These are phyloP conservation scores for Sphaerulina musiva DNA, from an alignment of 2,329 filamentous ascomycete species.

Conservation along the genomic window DNA sequence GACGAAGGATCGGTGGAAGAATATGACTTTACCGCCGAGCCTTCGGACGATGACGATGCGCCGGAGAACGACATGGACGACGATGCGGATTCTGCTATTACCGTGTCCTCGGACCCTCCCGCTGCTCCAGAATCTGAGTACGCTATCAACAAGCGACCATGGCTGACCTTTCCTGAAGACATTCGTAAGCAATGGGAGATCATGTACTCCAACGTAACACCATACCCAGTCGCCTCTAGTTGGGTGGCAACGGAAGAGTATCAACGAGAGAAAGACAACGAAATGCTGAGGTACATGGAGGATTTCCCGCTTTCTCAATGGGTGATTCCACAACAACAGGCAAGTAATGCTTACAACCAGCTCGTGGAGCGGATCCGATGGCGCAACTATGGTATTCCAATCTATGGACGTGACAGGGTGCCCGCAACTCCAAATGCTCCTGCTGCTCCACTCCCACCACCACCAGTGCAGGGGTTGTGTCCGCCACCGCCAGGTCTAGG, in stretches of 20 bases:
- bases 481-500: background rate
- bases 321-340: slow-evolving; percentile 24
- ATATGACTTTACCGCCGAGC: slow-evolving; percentile 12
- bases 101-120: slow-evolving; percentile 19
- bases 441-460: background rate
- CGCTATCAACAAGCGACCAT: slow-evolving; percentile 19
- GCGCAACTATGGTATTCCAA: slow-evolving; percentile 23
- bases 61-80: slow-evolving; percentile 17
- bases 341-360: slow-evolving; percentile 19
- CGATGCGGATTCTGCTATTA: slow-evolving; percentile 22
- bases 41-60: slow-evolving; percentile 12
- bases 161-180: slow-evolving; percentile 18
- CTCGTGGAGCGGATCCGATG: slow-evolving; percentile 26
- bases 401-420: slow-evolving; percentile 22
- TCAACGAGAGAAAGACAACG: slow-evolving; percentile 25
- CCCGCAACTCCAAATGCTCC: slow-evolving; percentile 3
- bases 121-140: slow-evolving; percentile 6
- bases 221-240: slow-evolving; percentile 17
- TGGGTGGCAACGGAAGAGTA: slow-evolving; percentile 29
- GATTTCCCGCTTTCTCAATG: slow-evolving; percentile 27
- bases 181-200: slow-evolving; percentile 22
- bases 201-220: slow-evolving; percentile 24
- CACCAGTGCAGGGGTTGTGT: background rate
- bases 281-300: slow-evolving; percentile 28
- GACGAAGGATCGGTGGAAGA: slow-evolving; percentile 24